Evolutionary conservation across 129 eudicot species (phyloP).

Genomic region (Tanacetum coccineum): DNA sequence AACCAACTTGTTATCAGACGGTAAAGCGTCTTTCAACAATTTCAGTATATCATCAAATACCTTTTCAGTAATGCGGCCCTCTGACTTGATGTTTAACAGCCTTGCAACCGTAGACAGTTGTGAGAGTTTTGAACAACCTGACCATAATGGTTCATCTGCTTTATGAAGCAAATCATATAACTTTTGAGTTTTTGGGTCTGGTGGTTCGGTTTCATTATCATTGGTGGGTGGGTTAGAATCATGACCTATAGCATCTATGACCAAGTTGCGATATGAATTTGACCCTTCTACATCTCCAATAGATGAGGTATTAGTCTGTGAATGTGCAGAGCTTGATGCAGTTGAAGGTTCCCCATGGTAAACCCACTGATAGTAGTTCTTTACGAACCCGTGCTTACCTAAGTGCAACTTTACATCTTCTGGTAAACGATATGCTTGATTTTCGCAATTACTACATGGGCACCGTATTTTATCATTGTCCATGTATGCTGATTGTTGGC

Average conservation of each 20-base stretch:
- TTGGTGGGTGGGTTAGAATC: neutral
- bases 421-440: neutral
- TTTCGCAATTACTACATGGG: neutral
- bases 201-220: neutral
- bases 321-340: neutral
- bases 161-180: neutral
- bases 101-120: neutral
- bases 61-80: neutral
- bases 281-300: neutral
- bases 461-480: neutral
- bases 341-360: neutral
- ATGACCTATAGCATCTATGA: neutral
- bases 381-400: neutral
- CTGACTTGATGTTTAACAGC: neutral
- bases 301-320: neutral
- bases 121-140: conserved; percentile 1
- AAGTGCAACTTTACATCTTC: neutral
- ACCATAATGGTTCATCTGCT: conserved; percentile 2
- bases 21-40: conserved; percentile 2
- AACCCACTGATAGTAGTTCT: neutral
- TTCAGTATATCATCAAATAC: neutral
- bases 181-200: neutral
- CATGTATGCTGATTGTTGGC: conserved; percentile 1
- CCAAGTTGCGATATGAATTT: conserved; percentile 6
- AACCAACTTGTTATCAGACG: neutral